Percentiles rank a stretch among this genome's conserved stretches.
Evolutionary conservation across 2,329 filamentous ascomycete genomes (phyloP).

Genomic region (Xylaria sp.): DNA sequence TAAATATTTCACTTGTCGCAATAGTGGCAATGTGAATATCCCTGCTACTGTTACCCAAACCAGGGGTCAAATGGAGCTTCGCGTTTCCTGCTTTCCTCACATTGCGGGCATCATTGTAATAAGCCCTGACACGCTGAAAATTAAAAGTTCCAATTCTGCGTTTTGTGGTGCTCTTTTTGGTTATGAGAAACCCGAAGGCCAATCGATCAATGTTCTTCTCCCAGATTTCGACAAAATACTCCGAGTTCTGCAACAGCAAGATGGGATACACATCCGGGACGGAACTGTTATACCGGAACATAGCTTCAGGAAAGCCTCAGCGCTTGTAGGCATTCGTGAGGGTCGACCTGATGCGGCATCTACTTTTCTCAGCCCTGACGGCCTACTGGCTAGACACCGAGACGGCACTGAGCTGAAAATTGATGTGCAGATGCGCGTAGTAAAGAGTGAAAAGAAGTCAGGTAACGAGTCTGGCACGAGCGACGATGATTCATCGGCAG

Average conservation of each 20-base stretch:
- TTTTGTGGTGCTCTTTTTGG: slow-evolving; percentile 95
- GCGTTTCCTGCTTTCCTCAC: slow-evolving; percentile 93
- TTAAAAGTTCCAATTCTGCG: slow-evolving; percentile 93
- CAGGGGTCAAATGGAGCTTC: slow-evolving; percentile 75
- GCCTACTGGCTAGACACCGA: slow-evolving; percentile 85
- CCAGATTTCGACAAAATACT: slow-evolving; percentile 89
- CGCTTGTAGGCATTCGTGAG: slow-evolving; percentile 84
- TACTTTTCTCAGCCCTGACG: slow-evolving; percentile 84
- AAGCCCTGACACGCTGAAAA: slow-evolving; percentile 78
- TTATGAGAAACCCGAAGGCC: slow-evolving; percentile 82
- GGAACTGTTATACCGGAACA: slow-evolving; percentile 98
- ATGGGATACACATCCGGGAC: slow-evolving; percentile 83
- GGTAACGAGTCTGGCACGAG: slow-evolving; percentile 46
- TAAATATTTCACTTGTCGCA: slow-evolving; percentile 86
- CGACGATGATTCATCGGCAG: slow-evolving; percentile 50
- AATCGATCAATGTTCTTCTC: slow-evolving; percentile 81
- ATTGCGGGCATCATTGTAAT: slow-evolving; percentile 97
- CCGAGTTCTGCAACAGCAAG: slow-evolving; percentile 83
- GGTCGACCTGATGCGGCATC: slow-evolving; percentile 81
- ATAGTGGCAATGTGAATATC: slow-evolving; percentile 80
- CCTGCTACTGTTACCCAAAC: slow-evolving; percentile 84
- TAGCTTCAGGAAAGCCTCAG: slow-evolving; percentile 89
- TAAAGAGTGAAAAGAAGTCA: slow-evolving; percentile 82
- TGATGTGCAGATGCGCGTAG: slow-evolving; percentile 95
- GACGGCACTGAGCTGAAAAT: slow-evolving; percentile 94